These are phyloP conservation scores for Botryotinia globosa DNA, from an alignment of 2,329 filamentous ascomycete species.

Conservation along the genomic window DNA sequence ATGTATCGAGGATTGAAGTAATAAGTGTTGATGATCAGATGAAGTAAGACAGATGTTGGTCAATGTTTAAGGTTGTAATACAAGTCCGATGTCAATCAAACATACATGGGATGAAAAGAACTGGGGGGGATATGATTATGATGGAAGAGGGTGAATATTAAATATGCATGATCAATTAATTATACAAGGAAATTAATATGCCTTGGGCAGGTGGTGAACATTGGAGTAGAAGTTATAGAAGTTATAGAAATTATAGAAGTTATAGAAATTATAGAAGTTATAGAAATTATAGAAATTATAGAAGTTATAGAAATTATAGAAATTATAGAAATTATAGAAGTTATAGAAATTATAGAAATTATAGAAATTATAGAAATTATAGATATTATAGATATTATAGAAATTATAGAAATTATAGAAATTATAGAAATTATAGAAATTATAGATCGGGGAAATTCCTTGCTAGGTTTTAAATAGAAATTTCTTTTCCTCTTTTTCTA, in stretches of 20 bases:
- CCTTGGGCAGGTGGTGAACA: not conserved
- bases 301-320: not conserved
- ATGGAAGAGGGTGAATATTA: not conserved
- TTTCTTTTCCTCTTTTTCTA: not conserved
- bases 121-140: no score
- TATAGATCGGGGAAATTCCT: not conserved
- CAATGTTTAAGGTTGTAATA: not conserved
- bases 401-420: no score
- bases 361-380: not conserved
- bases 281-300: no score
- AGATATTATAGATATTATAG: no score
- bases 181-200: not conserved
- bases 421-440: no score
- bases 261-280: no score
- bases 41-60: not conserved
- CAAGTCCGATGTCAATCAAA: not conserved
- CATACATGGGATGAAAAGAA: not conserved
- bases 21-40: not conserved
- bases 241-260: not conserved
- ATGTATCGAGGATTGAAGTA: not conserved
- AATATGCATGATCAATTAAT: not conserved
- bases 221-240: no score
- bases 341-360: no score
- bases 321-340: no score
- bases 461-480: not conserved